These are phyloP conservation scores for Coemansia sp. DNA, from an alignment of 192 early-diverging fungal genomes.

Conservation along the genomic window DNA sequence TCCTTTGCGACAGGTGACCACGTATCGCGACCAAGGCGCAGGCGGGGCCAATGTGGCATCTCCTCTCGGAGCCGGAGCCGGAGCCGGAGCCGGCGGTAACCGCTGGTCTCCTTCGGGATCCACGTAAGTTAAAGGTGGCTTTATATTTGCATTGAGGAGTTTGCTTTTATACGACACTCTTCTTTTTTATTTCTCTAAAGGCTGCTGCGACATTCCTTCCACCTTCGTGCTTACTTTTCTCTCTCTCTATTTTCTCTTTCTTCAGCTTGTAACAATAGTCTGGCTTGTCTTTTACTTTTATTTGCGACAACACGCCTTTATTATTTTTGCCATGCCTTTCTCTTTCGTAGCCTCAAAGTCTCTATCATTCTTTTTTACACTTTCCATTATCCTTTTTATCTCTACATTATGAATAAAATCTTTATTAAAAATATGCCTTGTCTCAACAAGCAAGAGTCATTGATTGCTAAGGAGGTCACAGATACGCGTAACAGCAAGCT, in stretches of 20 bases:
- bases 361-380: no score
- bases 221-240: conserved; percentile 3
- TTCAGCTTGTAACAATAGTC: conserved; percentile 22
- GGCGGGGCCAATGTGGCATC: background rate
- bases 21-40: conserved; percentile 5
- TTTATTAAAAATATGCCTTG: no score
- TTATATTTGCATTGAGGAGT: background rate
- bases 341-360: no score
- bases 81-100: conserved; percentile 1
- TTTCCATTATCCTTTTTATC: no score
- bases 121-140: background rate
- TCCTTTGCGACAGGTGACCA: conserved; percentile 27
- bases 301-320: background rate
- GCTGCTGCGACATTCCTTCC: background rate
- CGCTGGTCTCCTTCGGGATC: conserved; percentile 34
- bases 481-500: no score
- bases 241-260: conserved; percentile 1
- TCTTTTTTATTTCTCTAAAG: background rate
- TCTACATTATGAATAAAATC: no score
- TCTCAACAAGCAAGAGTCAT: no score
- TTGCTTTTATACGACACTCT: background rate
- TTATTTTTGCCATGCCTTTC: background rate
- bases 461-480: no score
- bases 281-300: background rate
- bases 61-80: conserved; percentile 1